Base-by-base conservation (phyloP, 371 early-diverging fungal genomes). In the Nematocida displodere region DNA sequence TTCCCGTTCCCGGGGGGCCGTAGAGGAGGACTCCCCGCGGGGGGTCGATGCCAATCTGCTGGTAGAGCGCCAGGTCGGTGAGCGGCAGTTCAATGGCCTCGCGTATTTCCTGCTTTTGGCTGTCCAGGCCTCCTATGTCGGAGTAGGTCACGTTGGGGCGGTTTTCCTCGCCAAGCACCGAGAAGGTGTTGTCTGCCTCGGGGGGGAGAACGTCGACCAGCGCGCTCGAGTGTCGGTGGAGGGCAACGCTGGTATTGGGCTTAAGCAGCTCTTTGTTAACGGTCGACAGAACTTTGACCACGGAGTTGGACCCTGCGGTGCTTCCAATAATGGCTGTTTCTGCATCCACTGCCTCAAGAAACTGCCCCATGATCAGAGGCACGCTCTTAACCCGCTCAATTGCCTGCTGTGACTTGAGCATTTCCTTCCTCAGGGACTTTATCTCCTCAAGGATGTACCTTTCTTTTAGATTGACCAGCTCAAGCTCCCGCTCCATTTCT, bases 1-100 rank as follows among this genome's bases (percentile, higher is more conserved):
- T 97, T 54, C 99, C 99, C 0, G 98, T 97, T 20, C 99, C 99
- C 1, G 99, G 97, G 56, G 96, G 95, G 1, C 96, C 96, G 81
- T 92, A 94, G 15, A 95, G 85, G 28, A 95, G 85, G 22, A 92
- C 88, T 3, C 94, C 95, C 46, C 95, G 91, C 29, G 95, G 94
- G 33, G 98, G 89, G 61, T 94, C 93, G 80, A 94, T 94, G 66
- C 94, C 87, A n/a, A 97, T 95, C 28, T 87, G 86, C 1, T 92
- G 91, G 68, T 96, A 97, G 33, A 97, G 86, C 54, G 96, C 93
- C 7, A 94, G 93, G 66, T 94, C 92, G 76, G 91, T 89, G 52
- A 99, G 80, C 1, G 99, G 99, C 13, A 98, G 86, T 71, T 95
- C 92, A 52, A 99, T 93, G 0, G 96, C 94, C 80, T 97, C 98